phyloP scores from a whole-genome alignment of 2,329 filamentous ascomycete species.

The Epichloe amarillans region DNA sequence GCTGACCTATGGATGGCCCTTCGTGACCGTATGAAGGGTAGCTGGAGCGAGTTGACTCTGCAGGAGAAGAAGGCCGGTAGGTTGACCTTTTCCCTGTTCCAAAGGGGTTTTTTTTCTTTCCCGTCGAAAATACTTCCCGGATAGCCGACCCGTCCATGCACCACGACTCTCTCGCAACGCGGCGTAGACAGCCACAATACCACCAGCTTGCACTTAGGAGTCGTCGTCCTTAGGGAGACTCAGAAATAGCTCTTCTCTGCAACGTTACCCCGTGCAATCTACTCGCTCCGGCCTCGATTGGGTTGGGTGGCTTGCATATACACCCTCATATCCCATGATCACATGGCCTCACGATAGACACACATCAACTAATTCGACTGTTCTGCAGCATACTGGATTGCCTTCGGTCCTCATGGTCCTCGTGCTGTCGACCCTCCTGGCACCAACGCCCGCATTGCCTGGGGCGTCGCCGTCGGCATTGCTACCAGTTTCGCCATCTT shows the following conservation, averaged over 20 bases:
- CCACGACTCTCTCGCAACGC: conserved; percentile 6
- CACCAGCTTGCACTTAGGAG: neutral
- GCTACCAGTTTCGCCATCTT: conserved; percentile 59
- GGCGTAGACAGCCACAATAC: neutral
- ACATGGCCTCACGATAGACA: neutral
- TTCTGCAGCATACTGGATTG: conserved; percentile 87
- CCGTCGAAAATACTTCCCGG: conserved; percentile 22
- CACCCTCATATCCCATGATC: neutral
- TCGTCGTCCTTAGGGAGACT: neutral
- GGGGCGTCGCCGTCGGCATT: conserved; percentile 58
- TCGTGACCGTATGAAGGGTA: conserved; percentile 95
- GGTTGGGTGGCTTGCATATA: neutral
- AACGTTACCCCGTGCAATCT: neutral
- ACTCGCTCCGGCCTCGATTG: neutral
- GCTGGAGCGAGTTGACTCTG: conserved; percentile 88
- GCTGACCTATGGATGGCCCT: conserved; percentile 98
- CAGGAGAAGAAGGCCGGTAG: conserved; percentile 99
- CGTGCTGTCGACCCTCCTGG: conserved; percentile 72
- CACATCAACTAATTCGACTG: conserved; percentile 20
- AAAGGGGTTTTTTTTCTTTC: neutral
- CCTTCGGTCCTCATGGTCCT: conserved; percentile 92
- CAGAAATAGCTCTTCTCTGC: too few relatives aligned
- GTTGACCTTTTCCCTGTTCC: conserved; percentile 20
- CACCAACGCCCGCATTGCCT: conserved; percentile 66
- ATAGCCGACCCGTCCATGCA: conserved; percentile 13